phyloP scores from a whole-genome alignment of 1,139 yeast species.

The Hemisphaericaspora lyxosophila region DNA sequence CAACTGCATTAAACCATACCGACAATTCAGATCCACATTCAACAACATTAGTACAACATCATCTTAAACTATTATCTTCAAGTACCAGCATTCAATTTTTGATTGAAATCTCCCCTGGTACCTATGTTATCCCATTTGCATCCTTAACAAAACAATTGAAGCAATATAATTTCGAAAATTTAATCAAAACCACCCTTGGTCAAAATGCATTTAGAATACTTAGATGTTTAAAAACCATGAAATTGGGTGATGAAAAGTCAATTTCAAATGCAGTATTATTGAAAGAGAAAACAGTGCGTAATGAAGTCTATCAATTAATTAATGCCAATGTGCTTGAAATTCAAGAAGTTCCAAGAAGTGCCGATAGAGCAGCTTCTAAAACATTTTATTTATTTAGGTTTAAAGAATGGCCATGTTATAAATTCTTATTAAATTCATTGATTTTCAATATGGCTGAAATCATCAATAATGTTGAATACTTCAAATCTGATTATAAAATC shows the following conservation, averaged over 20 bases:
- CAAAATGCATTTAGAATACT: conserved; percentile 60
- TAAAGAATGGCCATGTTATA: conserved; percentile 61
- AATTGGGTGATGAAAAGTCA: conserved; percentile 82
- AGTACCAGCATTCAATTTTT: conserved; percentile 48
- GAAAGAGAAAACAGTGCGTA: conserved; percentile 74
- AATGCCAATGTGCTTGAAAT: conserved; percentile 63
- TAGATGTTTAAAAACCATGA: conserved; percentile 64
- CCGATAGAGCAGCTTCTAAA: conserved; percentile 88
- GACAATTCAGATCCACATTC: conserved; percentile 20
- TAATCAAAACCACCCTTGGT: conserved; percentile 59
- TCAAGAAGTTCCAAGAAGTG: conserved; percentile 91
- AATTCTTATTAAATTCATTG: conserved; percentile 36
- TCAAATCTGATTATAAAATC: conserved; percentile 63
- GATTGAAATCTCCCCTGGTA: conserved; percentile 41
- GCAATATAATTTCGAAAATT: conserved; percentile 57
- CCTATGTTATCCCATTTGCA: conserved; percentile 41
- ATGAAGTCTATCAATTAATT: conserved; percentile 55
- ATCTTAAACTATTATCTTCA: conserved; percentile 53
- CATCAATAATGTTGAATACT: conserved; percentile 52
- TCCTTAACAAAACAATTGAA: conserved; percentile 48
- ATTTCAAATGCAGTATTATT: conserved; percentile 72
- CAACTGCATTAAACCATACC: conserved; percentile 11
- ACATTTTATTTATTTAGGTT: conserved; percentile 82
- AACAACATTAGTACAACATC: conserved; percentile 37
- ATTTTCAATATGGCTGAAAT: conserved; percentile 57